A percentile compares a stretch with the other conserved stretches of the same genome.
These are phyloP conservation scores for Camelina hispida DNA, from an alignment of 345 rosid genomes.

Conservation along the genomic window DNA sequence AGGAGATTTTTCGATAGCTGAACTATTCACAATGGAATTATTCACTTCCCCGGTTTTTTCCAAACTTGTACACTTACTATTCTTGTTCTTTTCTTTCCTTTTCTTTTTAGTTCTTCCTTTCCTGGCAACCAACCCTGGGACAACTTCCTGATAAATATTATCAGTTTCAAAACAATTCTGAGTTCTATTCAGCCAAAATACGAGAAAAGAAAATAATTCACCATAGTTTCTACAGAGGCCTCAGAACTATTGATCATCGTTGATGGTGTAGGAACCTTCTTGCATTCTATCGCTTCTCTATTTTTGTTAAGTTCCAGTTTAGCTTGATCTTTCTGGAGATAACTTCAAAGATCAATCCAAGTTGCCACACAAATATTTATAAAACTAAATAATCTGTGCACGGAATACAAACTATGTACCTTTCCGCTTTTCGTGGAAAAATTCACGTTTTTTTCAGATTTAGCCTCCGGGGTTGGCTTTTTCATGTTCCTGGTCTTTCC, in stretches of 20 bases:
- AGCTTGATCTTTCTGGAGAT: constrained; percentile 39
- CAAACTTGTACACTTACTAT: constrained; percentile 51
- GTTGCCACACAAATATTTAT: constrained; percentile 24
- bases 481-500: constrained; percentile 55
- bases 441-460: constrained; percentile 38
- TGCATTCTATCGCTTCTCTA: constrained; percentile 49
- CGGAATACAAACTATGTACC: constrained; percentile 48
- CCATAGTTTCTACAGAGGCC: constrained; percentile 49
- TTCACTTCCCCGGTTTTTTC: constrained; percentile 47
- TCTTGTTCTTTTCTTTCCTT: constrained; percentile 71
- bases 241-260: constrained; percentile 48
- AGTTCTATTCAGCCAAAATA: constrained; percentile 33
- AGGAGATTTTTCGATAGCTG: constrained; percentile 32
- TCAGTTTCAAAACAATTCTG: constrained; percentile 49
- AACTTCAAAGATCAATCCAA: constrained; percentile 29
- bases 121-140: constrained; percentile 52
- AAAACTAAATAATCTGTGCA: constrained; percentile 26
- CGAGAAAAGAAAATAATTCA: constrained; percentile 40
- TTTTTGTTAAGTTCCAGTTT: constrained; percentile 36
- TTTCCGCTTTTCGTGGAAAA: constrained; percentile 45
- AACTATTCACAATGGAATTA: constrained; percentile 36
- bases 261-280: constrained; percentile 45
- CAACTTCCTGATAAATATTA: constrained; percentile 69
- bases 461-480: constrained; percentile 49
- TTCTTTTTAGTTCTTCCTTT: constrained; percentile 58